Percentiles rank a stretch among this genome's conserved stretches.
Conservation (phyloP, 371 early-diverging fungal genomes). For the Mortierella sp. region DNA sequence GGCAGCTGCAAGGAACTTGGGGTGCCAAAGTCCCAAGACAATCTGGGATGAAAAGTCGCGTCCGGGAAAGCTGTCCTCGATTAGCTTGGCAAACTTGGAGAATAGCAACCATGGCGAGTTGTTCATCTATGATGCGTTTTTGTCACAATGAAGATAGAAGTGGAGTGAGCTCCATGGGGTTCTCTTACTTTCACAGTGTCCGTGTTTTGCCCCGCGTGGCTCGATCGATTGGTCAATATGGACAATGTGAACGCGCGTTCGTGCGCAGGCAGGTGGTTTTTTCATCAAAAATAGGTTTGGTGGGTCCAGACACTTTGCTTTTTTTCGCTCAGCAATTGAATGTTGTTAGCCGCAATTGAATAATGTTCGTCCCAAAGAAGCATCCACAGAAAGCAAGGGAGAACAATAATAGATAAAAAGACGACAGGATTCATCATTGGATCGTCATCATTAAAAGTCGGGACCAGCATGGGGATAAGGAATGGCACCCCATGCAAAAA, state of each 20-base stretch:
- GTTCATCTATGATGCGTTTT: slow-evolving; percentile 35
- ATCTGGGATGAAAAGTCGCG: slow-evolving; percentile 62
- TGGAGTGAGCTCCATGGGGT: background rate
- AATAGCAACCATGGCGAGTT: slow-evolving; percentile 46
- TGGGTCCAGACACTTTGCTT: background rate
- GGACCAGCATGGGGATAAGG: background rate
- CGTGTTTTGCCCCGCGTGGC: background rate
- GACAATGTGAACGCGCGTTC: slow-evolving; percentile 11
- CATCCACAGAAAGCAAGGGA: background rate
- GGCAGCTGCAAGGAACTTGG: slow-evolving; percentile 67
- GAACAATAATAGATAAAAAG: background rate
- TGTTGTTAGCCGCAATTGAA: background rate
- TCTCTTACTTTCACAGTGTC: background rate
- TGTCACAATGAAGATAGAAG: background rate
- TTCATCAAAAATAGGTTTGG: background rate
- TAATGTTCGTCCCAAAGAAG: background rate
- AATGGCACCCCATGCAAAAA: background rate
- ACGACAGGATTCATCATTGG: background rate
- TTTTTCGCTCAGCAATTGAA: background rate
- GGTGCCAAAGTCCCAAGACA: slow-evolving; percentile 77
- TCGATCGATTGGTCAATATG: slow-evolving; percentile 15
- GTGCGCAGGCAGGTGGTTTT: background rate
- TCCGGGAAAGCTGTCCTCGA: slow-evolving; percentile 50
- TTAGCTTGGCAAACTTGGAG: slow-evolving; percentile 41
- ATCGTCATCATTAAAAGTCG: background rate